Conservation (phyloP, 345 rosid species). For the Limnanthes douglasii region DNA sequence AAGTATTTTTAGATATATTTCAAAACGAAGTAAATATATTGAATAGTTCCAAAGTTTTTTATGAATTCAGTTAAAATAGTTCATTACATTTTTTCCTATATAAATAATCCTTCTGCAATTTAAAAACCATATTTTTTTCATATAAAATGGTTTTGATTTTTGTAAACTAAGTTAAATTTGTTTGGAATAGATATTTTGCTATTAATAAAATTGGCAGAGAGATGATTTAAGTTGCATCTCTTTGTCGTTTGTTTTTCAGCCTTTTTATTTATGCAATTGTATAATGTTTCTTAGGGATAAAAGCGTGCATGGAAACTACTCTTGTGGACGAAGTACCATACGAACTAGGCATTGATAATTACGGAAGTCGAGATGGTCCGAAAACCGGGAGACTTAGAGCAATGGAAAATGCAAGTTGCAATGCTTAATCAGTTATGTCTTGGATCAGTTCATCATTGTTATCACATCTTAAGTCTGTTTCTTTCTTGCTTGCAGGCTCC, state of each 20-base stretch:
- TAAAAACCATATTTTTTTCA: too few relatives aligned
- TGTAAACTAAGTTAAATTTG: too few relatives aligned
- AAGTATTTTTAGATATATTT: too few relatives aligned
- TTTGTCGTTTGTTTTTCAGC: background rate
- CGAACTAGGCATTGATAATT: conserved; percentile 57
- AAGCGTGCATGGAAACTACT: conserved; percentile 50
- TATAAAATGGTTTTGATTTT: too few relatives aligned
- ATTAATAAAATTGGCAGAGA: too few relatives aligned
- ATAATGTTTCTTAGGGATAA: conserved; percentile 47
- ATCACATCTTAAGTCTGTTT: background rate
- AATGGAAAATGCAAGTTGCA: conserved; percentile 29
- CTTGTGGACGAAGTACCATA: conserved; percentile 48
- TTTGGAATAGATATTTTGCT: too few relatives aligned
- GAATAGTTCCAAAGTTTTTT: too few relatives aligned
- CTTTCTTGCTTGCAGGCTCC: conserved; percentile 31
- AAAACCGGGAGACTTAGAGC: conserved; percentile 54
- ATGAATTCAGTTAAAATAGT: too few relatives aligned
- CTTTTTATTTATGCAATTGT: background rate
- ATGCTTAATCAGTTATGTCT: background rate
- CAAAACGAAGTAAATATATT: too few relatives aligned
- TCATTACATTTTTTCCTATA: too few relatives aligned
- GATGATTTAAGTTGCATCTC: too few relatives aligned
- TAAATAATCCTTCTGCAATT: too few relatives aligned
- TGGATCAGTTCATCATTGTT: background rate
- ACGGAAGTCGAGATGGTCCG: conserved; percentile 60